These are phyloP conservation scores for Trichoderma sp. DNA, from an alignment of 2,329 filamentous ascomycete genomes.

Conservation along the genomic window DNA sequence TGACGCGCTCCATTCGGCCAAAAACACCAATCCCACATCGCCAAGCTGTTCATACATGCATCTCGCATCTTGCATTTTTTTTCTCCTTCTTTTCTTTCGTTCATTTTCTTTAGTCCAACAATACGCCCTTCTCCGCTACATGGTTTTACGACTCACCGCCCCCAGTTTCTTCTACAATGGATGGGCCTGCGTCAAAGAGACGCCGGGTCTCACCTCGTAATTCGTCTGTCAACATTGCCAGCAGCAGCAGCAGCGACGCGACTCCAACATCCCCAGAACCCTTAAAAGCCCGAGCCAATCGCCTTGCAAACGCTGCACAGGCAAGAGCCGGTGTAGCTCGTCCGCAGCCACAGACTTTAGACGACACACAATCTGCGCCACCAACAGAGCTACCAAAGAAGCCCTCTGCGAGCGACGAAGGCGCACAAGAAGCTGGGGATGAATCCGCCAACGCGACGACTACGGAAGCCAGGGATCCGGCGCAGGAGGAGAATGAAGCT, in stretches of 20 bases:
- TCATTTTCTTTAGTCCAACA: neutral
- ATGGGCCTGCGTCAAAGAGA: conserved; percentile 60
- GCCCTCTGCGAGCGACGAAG: neutral
- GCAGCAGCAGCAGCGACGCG: conserved; percentile 29
- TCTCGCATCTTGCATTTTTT: neutral
- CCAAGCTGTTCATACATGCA: neutral
- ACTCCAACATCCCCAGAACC: conserved; percentile 22
- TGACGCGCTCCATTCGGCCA: conserved; percentile 16
- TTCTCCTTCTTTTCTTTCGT: neutral
- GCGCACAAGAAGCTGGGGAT: conserved; percentile 26
- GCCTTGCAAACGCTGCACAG: conserved; percentile 64
- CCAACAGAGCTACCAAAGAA: conserved; percentile 30
- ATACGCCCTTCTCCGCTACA: neutral
- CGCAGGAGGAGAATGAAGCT: conserved; percentile 21
- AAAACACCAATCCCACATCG: conserved; percentile 17
- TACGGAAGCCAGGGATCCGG: conserved; percentile 12
- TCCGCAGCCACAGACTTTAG: conserved; percentile 57
- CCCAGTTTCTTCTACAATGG: conserved; percentile 33
- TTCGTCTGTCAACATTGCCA: conserved; percentile 34
- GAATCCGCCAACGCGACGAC: conserved; percentile 33
- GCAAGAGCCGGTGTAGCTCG: conserved; percentile 62
- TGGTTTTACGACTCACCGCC: neutral
- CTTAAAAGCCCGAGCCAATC: conserved; percentile 30
- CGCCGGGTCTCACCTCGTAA: conserved; percentile 58
- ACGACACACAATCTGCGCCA: conserved; percentile 42